Percentiles rank a stretch among this genome's conserved stretches.
These are phyloP conservation scores for Rhynchosporium graminicola DNA, from an alignment of 2,329 filamentous ascomycete genomes.

Conservation along the genomic window DNA sequence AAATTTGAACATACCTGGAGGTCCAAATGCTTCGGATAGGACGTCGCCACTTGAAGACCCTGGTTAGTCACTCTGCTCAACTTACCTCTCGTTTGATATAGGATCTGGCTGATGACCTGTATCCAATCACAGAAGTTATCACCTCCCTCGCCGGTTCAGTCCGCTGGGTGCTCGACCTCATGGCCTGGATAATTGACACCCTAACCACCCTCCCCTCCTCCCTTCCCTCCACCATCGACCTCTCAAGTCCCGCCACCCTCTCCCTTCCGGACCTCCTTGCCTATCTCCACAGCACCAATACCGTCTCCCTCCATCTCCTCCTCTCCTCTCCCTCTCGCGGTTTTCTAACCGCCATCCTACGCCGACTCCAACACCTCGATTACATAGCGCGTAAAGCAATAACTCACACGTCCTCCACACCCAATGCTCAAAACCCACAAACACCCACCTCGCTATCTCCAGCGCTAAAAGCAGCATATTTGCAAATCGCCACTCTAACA, in stretches of 20 bases:
- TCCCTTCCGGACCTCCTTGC: slow-evolving; percentile 50
- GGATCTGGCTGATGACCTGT: background rate
- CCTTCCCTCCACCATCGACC: slow-evolving; percentile 45
- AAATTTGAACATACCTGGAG: slow-evolving; percentile 46
- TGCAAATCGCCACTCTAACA: slow-evolving; percentile 39
- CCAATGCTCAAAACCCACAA: slow-evolving; percentile 18
- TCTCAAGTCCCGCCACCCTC: slow-evolving; percentile 49
- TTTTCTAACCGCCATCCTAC: slow-evolving; percentile 69
- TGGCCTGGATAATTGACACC: slow-evolving; percentile 62
- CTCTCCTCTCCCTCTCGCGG: slow-evolving; percentile 74
- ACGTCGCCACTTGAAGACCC: slow-evolving; percentile 64
- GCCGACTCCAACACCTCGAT: slow-evolving; percentile 61
- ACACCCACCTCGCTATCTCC: slow-evolving; percentile 25
- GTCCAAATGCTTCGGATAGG: slow-evolving; percentile 55
- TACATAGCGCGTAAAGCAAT: slow-evolving; percentile 40
- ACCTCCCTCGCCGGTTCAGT: slow-evolving; percentile 72
- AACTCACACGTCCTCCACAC: slow-evolving; percentile 17
- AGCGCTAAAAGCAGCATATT: slow-evolving; percentile 36
- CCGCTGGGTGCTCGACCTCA: slow-evolving; percentile 75
- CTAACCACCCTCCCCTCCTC: slow-evolving; percentile 59
- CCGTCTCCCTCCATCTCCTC: slow-evolving; percentile 62
- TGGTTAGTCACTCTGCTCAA: slow-evolving; percentile 44
- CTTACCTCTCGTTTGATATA: background rate
- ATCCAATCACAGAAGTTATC: slow-evolving; percentile 59
- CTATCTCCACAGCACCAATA: slow-evolving; percentile 56